These are phyloP conservation scores for Erodium chrysanthum DNA, from an alignment of 441 rosid genomes.

Conservation along the genomic window DNA sequence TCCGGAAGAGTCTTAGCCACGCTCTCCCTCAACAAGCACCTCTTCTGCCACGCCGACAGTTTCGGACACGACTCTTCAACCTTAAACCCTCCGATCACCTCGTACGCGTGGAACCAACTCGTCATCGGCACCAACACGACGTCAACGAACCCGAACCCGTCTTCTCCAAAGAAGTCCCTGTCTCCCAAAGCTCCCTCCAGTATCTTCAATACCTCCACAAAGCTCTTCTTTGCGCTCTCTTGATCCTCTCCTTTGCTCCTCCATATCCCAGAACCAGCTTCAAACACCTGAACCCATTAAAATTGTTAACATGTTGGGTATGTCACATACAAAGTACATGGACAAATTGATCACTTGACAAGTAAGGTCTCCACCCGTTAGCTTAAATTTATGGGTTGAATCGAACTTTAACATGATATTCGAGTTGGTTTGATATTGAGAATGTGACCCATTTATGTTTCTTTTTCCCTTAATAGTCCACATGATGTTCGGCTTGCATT, in stretches of 20 bases:
- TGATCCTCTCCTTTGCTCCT: constrained; percentile 28
- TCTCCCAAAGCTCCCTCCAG: constrained; percentile 40
- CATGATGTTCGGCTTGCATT: too few relatives aligned
- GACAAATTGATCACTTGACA: too few relatives aligned
- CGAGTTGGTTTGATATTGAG: too few relatives aligned
- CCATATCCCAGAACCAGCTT: constrained; percentile 25
- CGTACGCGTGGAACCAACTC: constrained; percentile 30
- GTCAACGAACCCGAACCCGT: constrained; percentile 35
- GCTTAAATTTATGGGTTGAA: too few relatives aligned
- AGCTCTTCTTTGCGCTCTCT: constrained; percentile 26
- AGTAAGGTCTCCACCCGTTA: too few relatives aligned
- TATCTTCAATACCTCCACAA: constrained; percentile 33
- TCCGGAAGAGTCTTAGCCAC: constrained; percentile 34
- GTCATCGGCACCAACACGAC: constrained; percentile 26
- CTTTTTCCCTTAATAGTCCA: too few relatives aligned
- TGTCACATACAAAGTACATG: too few relatives aligned
- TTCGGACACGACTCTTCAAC: constrained; percentile 35
- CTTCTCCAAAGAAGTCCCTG: constrained; percentile 34
- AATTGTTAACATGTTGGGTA: too few relatives aligned
- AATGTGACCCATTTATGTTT: too few relatives aligned
- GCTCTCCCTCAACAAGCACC: constrained; percentile 32
- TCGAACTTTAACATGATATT: too few relatives aligned
- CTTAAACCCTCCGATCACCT: constrained; percentile 34
- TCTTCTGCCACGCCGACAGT: constrained; percentile 32
- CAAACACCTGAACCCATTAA: constrained; percentile 24